Percentiles rank a stretch among this genome's conserved stretches.
phyloP scores from a whole-genome alignment of 768 basidiomycete species.

The Lactarius trivialis region DNA sequence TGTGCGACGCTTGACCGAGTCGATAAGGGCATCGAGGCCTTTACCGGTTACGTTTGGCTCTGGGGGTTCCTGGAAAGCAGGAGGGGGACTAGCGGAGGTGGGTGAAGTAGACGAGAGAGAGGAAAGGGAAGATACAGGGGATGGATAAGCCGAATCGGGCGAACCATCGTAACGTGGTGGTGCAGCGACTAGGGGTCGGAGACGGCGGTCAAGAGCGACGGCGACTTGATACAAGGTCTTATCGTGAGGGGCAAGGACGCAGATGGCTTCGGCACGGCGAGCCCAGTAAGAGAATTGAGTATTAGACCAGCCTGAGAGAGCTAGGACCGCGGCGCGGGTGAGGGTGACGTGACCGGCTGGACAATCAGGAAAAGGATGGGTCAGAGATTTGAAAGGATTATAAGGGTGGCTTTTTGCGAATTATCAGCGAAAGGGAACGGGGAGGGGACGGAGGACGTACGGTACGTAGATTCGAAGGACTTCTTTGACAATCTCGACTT shows the following conservation, averaged over 20 bases:
- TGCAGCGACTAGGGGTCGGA: slow-evolving; percentile 28
- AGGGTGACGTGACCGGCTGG: slow-evolving; percentile 41
- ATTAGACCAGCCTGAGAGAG: slow-evolving; percentile 47
- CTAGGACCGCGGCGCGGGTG: slow-evolving; percentile 42
- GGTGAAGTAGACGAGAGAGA: slow-evolving; percentile 18
- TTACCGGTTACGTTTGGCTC: slow-evolving; percentile 42
- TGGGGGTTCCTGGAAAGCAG: slow-evolving; percentile 31
- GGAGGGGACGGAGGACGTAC: slow-evolving; percentile 30
- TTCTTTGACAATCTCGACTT: slow-evolving; percentile 47
- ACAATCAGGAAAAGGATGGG: slow-evolving; percentile 35
- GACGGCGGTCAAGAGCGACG: slow-evolving; percentile 36
- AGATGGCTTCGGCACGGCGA: slow-evolving; percentile 44
- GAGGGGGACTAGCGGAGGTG: slow-evolving; percentile 18
- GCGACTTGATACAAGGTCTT: slow-evolving; percentile 37
- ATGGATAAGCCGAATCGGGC: slow-evolving; percentile 22
- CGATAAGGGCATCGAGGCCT: slow-evolving; percentile 43
- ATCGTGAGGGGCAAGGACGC: slow-evolving; percentile 39
- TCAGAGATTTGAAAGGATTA: slow-evolving; percentile 43
- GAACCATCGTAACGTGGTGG: slow-evolving; percentile 21
- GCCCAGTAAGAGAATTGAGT: slow-evolving; percentile 51
- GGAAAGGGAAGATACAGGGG: slow-evolving; percentile 21
- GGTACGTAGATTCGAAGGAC: slow-evolving; percentile 43
- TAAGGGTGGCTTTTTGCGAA: slow-evolving; percentile 41
- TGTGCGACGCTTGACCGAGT: slow-evolving; percentile 43
- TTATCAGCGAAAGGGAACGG: neutral